Evolutionary conservation across 2,329 filamentous ascomycete species (phyloP), one percentile per base, ranked within the genome.

Genomic region (Trichophyton schoenleinii): DNA sequence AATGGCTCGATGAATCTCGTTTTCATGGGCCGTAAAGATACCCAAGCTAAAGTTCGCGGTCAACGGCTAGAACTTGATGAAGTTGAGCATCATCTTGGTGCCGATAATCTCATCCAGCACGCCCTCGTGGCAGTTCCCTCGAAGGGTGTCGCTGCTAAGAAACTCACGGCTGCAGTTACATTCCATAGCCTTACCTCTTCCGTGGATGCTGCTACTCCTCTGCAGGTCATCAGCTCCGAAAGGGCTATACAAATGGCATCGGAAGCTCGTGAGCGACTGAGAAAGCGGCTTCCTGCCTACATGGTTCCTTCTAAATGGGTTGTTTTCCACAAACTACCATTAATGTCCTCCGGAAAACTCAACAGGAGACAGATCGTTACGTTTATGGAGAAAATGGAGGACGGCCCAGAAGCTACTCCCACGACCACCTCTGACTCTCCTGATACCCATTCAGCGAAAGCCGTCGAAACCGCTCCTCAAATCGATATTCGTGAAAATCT

Each of bases 31-130:
- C 64, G 69, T 7, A 70, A 66, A 38, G 70, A 70, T 63, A 66
- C 63, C 2, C 70, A 71, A 59, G 64, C 68, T n/a, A 71, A 70
- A 57, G 31, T 70, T 36, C 67, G 64, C 13, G 70, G 69, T 8
- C 67, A 70, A 42, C 61, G 69, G 15, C 63, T 71, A 7, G 69
- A 71, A 60, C 61, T 70, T 1, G 65, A 64, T 0, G 70, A 71
- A 60, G 64, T 70, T 36, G 68, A 71, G 57, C 63, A 66, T 52
- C 65, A 67, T 38, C 42, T 70, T 15, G 46, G 62, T 28, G 36
- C 62, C 4, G 62, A 64, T 25, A 38, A 48, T 11, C 52, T 42
- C 36, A 61, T 64, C 22, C 57, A 55, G 8, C 58, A 64, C 34
- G 59, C 55, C 34, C 42, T 64, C 28, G 61, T 64, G 11, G 20